Conservation (phyloP, 495 filamentous ascomycete species). For the Tuber aestivum region DNA sequence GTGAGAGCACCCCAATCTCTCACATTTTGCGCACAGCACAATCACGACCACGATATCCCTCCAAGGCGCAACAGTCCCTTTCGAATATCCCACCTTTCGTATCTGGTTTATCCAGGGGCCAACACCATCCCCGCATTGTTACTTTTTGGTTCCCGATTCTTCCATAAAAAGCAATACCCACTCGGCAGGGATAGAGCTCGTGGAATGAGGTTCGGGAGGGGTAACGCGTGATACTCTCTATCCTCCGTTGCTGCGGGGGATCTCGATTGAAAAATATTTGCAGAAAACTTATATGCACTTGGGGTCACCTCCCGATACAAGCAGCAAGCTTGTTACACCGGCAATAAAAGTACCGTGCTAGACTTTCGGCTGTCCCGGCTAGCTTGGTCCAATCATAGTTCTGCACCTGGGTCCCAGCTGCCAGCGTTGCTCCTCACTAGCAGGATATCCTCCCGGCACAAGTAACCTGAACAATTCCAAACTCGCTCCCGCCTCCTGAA, state of each 20-base stretch:
- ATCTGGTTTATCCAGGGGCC: not conserved
- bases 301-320: not conserved
- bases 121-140: not conserved
- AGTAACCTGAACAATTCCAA: not conserved
- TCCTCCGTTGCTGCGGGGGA: not conserved
- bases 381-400: not conserved
- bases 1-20: not conserved
- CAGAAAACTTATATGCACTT: not conserved
- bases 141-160: not conserved
- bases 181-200: not conserved
- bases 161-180: not conserved
- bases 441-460: not conserved
- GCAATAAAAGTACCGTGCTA: not conserved
- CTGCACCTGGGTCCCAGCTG: not conserved
- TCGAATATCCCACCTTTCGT: not conserved
- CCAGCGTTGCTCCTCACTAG: not conserved
- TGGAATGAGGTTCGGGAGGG: not conserved
- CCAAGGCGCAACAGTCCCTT: not conserved
- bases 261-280: conserved; percentile 6
- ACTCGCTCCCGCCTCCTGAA: not conserved
- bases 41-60: not conserved
- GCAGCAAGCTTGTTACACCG: not conserved
- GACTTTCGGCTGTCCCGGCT: not conserved
- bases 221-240: not conserved
- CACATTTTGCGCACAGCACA: not conserved